A percentile compares a stretch with the other conserved stretches of the same genome.
phyloP scores from a whole-genome alignment of 2,329 filamentous ascomycete species.

The Ascomycota sp. region DNA sequence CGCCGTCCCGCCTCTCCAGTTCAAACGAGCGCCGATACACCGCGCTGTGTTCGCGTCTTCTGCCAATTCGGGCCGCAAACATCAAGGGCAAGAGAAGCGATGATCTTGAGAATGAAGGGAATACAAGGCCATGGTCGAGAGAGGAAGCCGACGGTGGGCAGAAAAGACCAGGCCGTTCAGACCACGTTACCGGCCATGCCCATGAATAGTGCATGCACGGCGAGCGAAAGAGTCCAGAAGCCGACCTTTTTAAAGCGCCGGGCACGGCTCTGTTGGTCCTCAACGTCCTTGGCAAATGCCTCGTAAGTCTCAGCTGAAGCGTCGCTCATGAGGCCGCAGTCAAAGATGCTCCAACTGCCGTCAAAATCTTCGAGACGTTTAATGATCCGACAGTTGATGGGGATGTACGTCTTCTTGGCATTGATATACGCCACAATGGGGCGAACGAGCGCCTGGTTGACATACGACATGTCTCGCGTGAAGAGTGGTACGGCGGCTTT shows the following conservation, averaged over 20 bases:
- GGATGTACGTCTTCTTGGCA: conserved; percentile 82
- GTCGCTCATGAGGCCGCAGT: conserved; percentile 87
- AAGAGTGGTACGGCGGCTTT: conserved; percentile 86
- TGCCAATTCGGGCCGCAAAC: too few species aligned
- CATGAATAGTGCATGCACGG: conserved; percentile 84
- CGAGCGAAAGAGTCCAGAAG: conserved; percentile 83
- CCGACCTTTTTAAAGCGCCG: conserved; percentile 87
- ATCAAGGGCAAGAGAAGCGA: too few species aligned
- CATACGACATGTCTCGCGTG: conserved; percentile 76
- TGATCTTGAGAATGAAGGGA: too few species aligned
- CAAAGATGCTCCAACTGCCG: conserved; percentile 84
- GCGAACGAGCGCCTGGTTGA: conserved; percentile 85
- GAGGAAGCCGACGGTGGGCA: too few species aligned
- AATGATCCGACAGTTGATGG: conserved; percentile 82
- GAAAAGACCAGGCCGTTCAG: conserved; percentile 7
- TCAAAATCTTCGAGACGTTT: conserved; percentile 82
- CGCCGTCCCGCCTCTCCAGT: too few species aligned
- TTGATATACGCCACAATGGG: conserved; percentile 98
- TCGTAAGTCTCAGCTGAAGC: conserved; percentile 84
- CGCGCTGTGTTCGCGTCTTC: too few species aligned
- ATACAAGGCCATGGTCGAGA: too few species aligned
- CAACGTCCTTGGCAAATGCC: conserved; percentile 79
- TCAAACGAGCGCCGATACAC: too few species aligned
- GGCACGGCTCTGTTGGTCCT: conserved; percentile 70
- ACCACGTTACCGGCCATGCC: conserved; percentile 73